A percentile compares a stretch with the other conserved stretches of the same genome.
These are phyloP conservation scores for Aureobasidium leucospermi DNA, from an alignment of 2,329 filamentous ascomycete genomes.

Conservation along the genomic window DNA sequence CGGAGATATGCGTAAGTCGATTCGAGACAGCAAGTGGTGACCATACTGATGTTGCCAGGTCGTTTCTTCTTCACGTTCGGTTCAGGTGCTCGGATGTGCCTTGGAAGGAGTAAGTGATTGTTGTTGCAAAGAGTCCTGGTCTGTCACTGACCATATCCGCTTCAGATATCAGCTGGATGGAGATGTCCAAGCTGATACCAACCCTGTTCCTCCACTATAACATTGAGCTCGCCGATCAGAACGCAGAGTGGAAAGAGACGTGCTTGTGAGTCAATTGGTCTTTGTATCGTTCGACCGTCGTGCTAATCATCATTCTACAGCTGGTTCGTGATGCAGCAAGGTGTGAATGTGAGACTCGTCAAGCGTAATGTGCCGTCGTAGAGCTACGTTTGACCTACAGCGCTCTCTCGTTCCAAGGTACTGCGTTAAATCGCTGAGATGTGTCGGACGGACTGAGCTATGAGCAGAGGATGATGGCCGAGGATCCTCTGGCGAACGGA, in stretches of 20 bases:
- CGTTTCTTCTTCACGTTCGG: slow-evolving; percentile 32
- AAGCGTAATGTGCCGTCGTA: slow-evolving; percentile 5
- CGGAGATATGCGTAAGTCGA: slow-evolving; percentile 17
- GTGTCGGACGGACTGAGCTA: too few species aligned
- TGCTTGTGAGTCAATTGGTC: slow-evolving; percentile 19
- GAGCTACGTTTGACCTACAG: neutral
- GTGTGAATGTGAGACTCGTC: slow-evolving; percentile 18
- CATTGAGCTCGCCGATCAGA: slow-evolving; percentile 26
- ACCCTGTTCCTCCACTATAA: slow-evolving; percentile 30
- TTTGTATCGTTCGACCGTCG: neutral
- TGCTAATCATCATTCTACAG: slow-evolving; percentile 1
- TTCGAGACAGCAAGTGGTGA: neutral
- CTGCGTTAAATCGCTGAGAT: too few species aligned
- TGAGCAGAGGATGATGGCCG: neutral
- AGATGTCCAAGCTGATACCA: slow-evolving; percentile 30
- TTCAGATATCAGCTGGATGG: slow-evolving; percentile 29
- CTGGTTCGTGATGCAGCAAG: slow-evolving; percentile 28
- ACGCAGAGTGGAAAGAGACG: slow-evolving; percentile 24
- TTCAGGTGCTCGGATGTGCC: slow-evolving; percentile 24
- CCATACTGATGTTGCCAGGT: slow-evolving; percentile 13
- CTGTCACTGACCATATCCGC: neutral
- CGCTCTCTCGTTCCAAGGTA: neutral
- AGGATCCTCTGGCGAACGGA: neutral
- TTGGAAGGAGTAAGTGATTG: slow-evolving; percentile 16
- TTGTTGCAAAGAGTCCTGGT: neutral